Percentiles rank a stretch among this genome's conserved stretches.
phyloP scores from a whole-genome alignment of 2,329 filamentous ascomycete genomes.

The Cadophora sp. region DNA sequence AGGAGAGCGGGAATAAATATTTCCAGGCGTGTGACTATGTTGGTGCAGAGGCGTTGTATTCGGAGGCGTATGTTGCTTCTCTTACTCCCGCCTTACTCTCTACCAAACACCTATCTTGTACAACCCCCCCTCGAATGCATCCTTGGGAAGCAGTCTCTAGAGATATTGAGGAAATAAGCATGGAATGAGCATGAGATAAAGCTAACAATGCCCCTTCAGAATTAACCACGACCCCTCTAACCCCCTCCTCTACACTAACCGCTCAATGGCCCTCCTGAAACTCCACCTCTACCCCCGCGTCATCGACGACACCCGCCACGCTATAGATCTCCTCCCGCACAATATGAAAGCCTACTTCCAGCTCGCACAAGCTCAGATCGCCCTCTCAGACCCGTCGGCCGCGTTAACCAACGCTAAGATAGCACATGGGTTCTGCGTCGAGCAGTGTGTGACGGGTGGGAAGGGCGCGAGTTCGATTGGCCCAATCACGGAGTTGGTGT shows the following conservation, averaged over 20 bases:
- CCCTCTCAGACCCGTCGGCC: constrained; percentile 72
- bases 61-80: constrained; percentile 63
- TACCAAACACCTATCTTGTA: neutral
- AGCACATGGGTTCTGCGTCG: constrained; percentile 75
- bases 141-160: neutral
- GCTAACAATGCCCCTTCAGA: constrained; percentile 50
- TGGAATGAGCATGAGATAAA: neutral
- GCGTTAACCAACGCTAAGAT: constrained; percentile 73
- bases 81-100: neutral
- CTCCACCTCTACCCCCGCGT: constrained; percentile 76
- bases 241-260: constrained; percentile 85
- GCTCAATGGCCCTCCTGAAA: constrained; percentile 81
- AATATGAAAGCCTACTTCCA: constrained; percentile 84
- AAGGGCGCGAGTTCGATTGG: constrained; percentile 78
- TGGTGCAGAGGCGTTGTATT: constrained; percentile 73
- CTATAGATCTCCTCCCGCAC: constrained; percentile 57
- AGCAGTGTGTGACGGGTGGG: constrained; percentile 69
- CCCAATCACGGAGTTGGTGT: constrained; percentile 74
- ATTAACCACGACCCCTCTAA: constrained; percentile 82
- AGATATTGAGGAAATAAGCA: neutral
- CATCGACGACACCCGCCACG: constrained; percentile 77
- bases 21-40: constrained; percentile 71
- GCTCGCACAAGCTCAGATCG: constrained; percentile 83
- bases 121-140: neutral
- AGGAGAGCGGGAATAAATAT: constrained; percentile 51